Base-by-base conservation (phyloP, 2,329 filamentous ascomycete genomes). In the Aspergillus ibericus region DNA sequence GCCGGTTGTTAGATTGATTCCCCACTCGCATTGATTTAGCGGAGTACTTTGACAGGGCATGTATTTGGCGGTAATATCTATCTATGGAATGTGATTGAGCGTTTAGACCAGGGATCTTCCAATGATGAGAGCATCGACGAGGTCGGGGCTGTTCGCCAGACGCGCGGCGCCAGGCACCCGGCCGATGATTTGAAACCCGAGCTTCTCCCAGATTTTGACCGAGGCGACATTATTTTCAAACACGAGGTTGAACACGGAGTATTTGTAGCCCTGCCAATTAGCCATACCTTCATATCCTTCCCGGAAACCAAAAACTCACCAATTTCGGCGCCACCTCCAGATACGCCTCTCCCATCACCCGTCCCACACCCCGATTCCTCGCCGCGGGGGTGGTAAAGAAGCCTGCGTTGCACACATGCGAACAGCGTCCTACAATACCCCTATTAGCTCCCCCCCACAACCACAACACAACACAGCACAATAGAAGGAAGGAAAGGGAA, bases 241-340 rank as follows among this genome's bases (percentile, higher is more conserved):
- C 4, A 77, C 74, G 16, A 77, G 65, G 57, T 77, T 77, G 61
- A 77, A 77, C 12, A 77, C 74, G 12, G 74, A 76, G 63, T 76
- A 77, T 64, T 69, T 75, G 63, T 77, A 77, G 42, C 74, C 74
- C 74, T 76, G 51, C 1, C 36, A 8, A 42, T 46, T 18, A 44
- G 58, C 38, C 9, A 56, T 62, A n/a, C 47, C 5, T 15, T 12
- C 34, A 27, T 5, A 47, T 22, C n/a, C 29, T 22, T 15, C 6
- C 4, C n/a, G 5, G 50, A 9, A 56, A 18, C n/a, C 9, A 50
- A 10, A 48, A 25, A 64, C 65, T 18, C 66, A 75, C 74, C 69
- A 77, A 50, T 56, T 69, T 69, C 7, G 74, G 73, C 1, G 74
- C 74, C 67, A 69, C 75, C 1, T 73, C 68, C 34, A 77, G 46